These are phyloP conservation scores for Clarkia xantiana DNA, from an alignment of 345 rosid genomes.

Conservation along the genomic window DNA sequence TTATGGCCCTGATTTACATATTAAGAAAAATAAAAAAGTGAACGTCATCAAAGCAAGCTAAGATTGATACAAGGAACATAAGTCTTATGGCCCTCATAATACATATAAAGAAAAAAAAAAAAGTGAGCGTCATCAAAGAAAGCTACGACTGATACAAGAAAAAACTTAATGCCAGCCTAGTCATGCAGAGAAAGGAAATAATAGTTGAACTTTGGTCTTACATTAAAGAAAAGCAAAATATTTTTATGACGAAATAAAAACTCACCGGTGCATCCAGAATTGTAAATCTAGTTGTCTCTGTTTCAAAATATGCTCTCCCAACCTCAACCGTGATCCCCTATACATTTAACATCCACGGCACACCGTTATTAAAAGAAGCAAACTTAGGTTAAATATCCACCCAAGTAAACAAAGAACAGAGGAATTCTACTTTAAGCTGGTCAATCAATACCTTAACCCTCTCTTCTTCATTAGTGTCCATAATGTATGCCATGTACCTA, in stretches of 20 bases:
- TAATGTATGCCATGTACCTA: conserved; percentile 99
- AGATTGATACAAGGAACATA: background rate
- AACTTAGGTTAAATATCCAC: too few relatives aligned
- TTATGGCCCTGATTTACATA: conserved; percentile 62
- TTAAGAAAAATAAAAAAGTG: background rate
- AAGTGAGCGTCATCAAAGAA: background rate
- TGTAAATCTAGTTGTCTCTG: conserved; percentile 84
- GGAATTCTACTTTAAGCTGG: background rate
- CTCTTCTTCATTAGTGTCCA: conserved; percentile 99
- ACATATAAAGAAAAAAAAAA: background rate
- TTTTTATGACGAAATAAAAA: background rate
- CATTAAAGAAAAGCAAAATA: too few relatives aligned
- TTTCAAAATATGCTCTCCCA: conserved; percentile 98
- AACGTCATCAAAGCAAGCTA: background rate
- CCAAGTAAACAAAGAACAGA: too few relatives aligned
- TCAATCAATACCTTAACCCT: conserved; percentile 48
- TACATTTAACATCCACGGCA: conserved; percentile 3
- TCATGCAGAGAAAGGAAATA: too few relatives aligned
- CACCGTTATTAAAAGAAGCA: too few relatives aligned
- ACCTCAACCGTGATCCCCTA: conserved; percentile 98
- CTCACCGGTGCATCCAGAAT: conserved; percentile 98
- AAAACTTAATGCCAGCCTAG: too few relatives aligned
- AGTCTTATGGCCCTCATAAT: conserved; percentile 77
- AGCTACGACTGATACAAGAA: background rate
- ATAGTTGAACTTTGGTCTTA: too few relatives aligned